Evolutionary conservation across 2,329 filamentous ascomycete genomes (phyloP).

Genomic region (Aspergillus awamori): DNA sequence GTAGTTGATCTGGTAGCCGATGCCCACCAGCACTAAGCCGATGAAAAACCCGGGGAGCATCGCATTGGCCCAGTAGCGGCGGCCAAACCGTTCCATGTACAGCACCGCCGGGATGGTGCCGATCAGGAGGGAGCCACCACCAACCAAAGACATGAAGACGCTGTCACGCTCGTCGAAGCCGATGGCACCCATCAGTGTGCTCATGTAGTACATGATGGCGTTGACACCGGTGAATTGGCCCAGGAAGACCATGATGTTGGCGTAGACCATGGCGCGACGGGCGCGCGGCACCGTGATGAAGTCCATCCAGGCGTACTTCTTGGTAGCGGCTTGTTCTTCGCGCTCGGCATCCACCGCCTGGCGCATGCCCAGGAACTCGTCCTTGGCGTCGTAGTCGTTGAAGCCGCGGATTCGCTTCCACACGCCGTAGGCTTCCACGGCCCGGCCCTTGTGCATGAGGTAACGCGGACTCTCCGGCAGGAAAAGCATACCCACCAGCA

Average conservation of each 20-base stretch:
- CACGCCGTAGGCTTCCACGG: constrained; percentile 65
- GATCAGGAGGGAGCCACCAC: constrained; percentile 67
- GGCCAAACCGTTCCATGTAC: constrained; percentile 72
- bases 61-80: constrained; percentile 73
- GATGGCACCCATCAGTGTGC: constrained; percentile 66
- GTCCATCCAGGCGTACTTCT: constrained; percentile 70
- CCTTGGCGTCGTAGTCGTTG: constrained; percentile 58
- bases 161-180: constrained; percentile 65
- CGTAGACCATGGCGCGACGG: constrained; percentile 67
- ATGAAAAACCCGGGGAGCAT: constrained; percentile 74
- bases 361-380: constrained; percentile 75
- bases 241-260: constrained; percentile 70
- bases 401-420: constrained; percentile 73
- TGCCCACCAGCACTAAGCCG: constrained; percentile 67
- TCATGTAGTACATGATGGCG: constrained; percentile 74
- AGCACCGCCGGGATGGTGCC: constrained; percentile 70
- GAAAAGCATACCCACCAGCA: constrained; percentile 68
- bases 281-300: constrained; percentile 71
- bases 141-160: constrained; percentile 76
- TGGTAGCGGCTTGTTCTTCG: constrained; percentile 55
- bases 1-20: constrained; percentile 61
- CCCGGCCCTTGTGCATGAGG: constrained; percentile 68
- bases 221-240: constrained; percentile 74
- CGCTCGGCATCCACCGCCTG: constrained; percentile 63
- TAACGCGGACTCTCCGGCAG: constrained; percentile 71